A percentile compares a stretch with the other conserved stretches of the same genome.
phyloP scores from a whole-genome alignment of 306 rosid genomes.

The Quercus variabilis region DNA sequence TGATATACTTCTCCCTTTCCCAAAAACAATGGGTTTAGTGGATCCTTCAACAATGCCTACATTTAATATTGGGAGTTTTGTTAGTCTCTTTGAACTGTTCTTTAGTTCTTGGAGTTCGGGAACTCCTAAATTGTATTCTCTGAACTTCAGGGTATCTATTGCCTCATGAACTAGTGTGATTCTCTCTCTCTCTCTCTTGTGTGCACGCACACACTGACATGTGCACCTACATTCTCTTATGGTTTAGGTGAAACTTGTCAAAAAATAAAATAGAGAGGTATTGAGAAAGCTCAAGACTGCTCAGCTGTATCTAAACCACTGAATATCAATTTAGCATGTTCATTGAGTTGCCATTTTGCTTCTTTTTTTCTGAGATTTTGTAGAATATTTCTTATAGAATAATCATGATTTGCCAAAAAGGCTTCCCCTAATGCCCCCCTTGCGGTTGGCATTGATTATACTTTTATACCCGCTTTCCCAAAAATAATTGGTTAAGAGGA shows the following conservation, averaged over 20 bases:
- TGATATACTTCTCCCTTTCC: background rate
- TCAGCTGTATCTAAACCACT: too few species aligned
- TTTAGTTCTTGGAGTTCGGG: slow-evolving; percentile 25
- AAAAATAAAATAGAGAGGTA: background rate
- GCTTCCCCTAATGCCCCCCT: background rate
- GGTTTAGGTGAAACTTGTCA: background rate
- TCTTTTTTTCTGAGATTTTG: background rate
- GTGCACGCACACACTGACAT: background rate
- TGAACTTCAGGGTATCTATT: background rate
- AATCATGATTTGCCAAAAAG: background rate
- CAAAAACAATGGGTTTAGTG: slow-evolving; percentile 10
- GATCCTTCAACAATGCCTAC: background rate
- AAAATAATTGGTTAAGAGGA: slow-evolving; percentile 17
- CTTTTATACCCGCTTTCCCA: background rate
- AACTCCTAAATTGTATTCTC: slow-evolving; percentile 12
- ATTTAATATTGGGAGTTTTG: background rate
- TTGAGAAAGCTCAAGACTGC: background rate
- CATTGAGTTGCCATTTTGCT: background rate
- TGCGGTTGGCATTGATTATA: slow-evolving; percentile 18
- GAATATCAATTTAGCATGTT: too few species aligned
- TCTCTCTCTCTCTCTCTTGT: background rate
- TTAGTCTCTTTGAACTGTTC: background rate
- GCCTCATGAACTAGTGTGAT: background rate
- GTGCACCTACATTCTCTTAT: background rate
- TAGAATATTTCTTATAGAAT: background rate